Evolutionary conservation across 108 stramenopile genomes (phyloP).

Genomic region (Chaetoceros tenuissimus): DNA sequence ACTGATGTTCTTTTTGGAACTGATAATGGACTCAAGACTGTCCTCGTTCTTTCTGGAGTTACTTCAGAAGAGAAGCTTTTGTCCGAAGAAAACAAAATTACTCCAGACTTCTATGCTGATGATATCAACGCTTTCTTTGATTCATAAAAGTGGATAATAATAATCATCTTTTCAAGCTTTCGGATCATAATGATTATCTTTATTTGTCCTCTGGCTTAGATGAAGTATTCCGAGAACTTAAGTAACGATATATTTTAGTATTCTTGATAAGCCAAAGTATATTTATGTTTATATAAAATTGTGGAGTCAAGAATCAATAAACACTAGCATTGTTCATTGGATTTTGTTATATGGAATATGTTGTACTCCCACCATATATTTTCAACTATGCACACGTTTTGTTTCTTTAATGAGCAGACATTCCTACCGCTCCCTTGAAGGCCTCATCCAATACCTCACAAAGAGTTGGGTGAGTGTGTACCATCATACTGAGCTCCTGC

Average conservation of each 20-base stretch:
- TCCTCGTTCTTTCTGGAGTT: conserved; percentile 92
- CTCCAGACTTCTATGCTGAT: conserved; percentile 94
- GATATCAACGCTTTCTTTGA: conserved; percentile 88
- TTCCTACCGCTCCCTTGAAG: conserved; percentile 98
- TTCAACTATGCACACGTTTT: too few relatives aligned
- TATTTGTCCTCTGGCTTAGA: too few relatives aligned
- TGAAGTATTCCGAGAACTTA: too few relatives aligned
- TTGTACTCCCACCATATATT: too few relatives aligned
- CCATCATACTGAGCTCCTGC: conserved; percentile 96
- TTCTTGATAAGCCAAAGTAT: too few relatives aligned
- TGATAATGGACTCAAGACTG: conserved; percentile 92
- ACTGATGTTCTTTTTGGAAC: conserved; percentile 96
- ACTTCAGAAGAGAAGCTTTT: conserved; percentile 90
- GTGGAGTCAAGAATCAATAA: too few relatives aligned
- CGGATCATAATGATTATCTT: too few relatives aligned
- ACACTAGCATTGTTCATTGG: too few relatives aligned
- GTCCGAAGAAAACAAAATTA: conserved; percentile 82
- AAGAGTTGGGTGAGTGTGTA: conserved; percentile 97
- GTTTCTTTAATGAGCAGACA: conserved; percentile 83
- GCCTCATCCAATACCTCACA: conserved; percentile 98
- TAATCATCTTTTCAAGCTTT: too few relatives aligned
- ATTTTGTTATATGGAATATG: too few relatives aligned
- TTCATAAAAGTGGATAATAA: conserved; percentile 4
- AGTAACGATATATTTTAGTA: too few relatives aligned
- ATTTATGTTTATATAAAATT: too few relatives aligned